Conservation (phyloP, 768 basidiomycete species). For the Russula olivacea region DNA sequence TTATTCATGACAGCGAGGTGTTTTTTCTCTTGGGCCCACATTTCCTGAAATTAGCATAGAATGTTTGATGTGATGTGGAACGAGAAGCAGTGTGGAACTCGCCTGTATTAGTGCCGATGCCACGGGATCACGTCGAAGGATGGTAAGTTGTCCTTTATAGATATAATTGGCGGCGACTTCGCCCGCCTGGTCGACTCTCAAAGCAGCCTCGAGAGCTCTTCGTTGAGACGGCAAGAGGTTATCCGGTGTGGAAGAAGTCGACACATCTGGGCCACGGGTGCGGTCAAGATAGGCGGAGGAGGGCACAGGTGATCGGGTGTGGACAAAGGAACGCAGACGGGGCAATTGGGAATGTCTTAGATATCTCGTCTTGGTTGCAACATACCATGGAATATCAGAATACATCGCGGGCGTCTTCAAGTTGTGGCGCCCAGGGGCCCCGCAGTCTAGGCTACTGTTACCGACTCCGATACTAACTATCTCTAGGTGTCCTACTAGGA, state of each 20-base stretch:
- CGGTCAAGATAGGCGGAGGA: constrained; percentile 49
- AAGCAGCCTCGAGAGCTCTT: constrained; percentile 50
- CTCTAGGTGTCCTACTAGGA: too few relatives aligned
- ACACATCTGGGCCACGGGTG: constrained; percentile 33
- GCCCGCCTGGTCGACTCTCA: constrained; percentile 93
- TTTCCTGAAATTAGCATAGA: constrained; percentile 51
- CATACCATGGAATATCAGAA: not conserved
- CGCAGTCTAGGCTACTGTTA: too few relatives aligned
- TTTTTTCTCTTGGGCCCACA: constrained; percentile 97
- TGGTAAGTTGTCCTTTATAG: constrained; percentile 78
- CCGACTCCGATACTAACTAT: too few relatives aligned
- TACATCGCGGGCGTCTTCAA: too few relatives aligned
- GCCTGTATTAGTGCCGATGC: constrained; percentile 71
- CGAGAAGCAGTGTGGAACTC: constrained; percentile 27
- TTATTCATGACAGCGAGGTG: constrained; percentile 84
- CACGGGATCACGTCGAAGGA: constrained; percentile 54
- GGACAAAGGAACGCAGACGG: constrained; percentile 15
- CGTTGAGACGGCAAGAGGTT: constrained; percentile 47
- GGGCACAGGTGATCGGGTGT: constrained; percentile 25
- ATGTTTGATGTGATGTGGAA: constrained; percentile 2
- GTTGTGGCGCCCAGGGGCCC: too few relatives aligned
- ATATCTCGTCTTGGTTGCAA: not conserved
- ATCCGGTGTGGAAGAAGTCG: constrained; percentile 50
- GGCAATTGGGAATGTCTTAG: not conserved
- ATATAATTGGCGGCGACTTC: constrained; percentile 97